Conservation (phyloP, 164 flowering plant genomes). For the Sextonia rubra region DNA sequence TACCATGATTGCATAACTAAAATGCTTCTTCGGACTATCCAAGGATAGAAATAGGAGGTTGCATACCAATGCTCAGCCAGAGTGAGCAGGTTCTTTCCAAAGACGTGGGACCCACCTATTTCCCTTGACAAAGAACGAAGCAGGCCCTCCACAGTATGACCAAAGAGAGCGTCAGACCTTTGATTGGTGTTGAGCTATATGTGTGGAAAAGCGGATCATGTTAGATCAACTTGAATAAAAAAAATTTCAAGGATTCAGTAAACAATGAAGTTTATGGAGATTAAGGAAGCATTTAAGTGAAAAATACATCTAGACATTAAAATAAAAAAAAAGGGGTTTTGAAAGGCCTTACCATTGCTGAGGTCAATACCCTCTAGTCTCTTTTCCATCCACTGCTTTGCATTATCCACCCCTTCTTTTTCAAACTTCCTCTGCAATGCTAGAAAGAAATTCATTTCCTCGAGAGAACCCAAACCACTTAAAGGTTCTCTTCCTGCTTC, state of each 20-base stretch:
- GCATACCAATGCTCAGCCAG: no score
- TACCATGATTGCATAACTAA: no score
- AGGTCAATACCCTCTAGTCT: slow-evolving; percentile 12
- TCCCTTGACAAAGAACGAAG: no score
- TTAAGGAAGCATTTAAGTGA: neutral
- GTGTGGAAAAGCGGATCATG: neutral
- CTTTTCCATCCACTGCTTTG: slow-evolving; percentile 8
- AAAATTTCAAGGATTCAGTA: neutral
- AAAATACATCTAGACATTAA: neutral
- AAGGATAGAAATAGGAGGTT: no score
- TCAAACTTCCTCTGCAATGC: slow-evolving; percentile 9
- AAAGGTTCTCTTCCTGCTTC: slow-evolving; percentile 10
- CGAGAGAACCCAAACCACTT: neutral
- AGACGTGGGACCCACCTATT: no score
- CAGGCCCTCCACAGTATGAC: no score
- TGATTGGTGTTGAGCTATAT: no score
- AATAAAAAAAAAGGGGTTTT: neutral
- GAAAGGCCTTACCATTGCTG: slow-evolving; percentile 25
- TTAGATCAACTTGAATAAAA: neutral
- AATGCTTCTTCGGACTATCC: no score
- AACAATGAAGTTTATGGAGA: no score
- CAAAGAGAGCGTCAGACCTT: no score
- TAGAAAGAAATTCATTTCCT: slow-evolving; percentile 14
- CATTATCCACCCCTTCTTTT: slow-evolving; percentile 10
- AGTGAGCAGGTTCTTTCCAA: no score